Base-by-base conservation (phyloP, 2,329 filamentous ascomycete genomes). In the Exophiala sideris region DNA sequence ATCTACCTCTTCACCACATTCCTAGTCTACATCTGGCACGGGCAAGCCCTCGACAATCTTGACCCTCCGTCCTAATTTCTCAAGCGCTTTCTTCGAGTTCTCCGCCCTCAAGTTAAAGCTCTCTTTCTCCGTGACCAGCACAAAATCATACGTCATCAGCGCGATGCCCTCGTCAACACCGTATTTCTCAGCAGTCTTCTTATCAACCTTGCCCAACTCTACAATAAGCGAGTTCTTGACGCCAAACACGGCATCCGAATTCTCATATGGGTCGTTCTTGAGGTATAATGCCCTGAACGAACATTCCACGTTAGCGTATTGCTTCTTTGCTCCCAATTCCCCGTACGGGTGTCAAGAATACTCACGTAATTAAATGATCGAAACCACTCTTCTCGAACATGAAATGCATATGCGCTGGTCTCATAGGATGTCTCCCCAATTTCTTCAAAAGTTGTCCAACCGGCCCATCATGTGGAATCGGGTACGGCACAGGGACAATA, bases 371-470 rank as follows among this genome's bases (percentile, higher is more conserved):
- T 64, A 95, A 71, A 67, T 86, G 82, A 74, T 95, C 89, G 73
- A 82, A 91, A 0, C 88, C 87, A 33, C 78, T 70, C 75, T 89
- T 91, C 67, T 86, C 83, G 72, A 95, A 91, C 88, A 95, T 94
- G 65, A 94, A 94, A 70, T 94, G 89, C 77, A 92, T 81, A 70
- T 94, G 89, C 16, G 84, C 82, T 1, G 89, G 89, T 48, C 89
- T 74, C 74, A 84, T 91, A 52, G 84, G 83, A 72, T 94, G 89
- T n/a, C 89, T 76, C n/a, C 80, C 78, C 64, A 94, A 67, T 64
- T 73, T 69, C 67, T 75, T 73, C 63, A 94, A 71, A 62, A 94
- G 68, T 70, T 84, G 82, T 0, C 89, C 91, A 1, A 95, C 89
- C 0, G 91, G 90, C 7, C 88, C 89, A 70, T 95, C 89, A 64